Conservation (phyloP, 2,329 filamentous ascomycete species). For the Fusarium sp. region DNA sequence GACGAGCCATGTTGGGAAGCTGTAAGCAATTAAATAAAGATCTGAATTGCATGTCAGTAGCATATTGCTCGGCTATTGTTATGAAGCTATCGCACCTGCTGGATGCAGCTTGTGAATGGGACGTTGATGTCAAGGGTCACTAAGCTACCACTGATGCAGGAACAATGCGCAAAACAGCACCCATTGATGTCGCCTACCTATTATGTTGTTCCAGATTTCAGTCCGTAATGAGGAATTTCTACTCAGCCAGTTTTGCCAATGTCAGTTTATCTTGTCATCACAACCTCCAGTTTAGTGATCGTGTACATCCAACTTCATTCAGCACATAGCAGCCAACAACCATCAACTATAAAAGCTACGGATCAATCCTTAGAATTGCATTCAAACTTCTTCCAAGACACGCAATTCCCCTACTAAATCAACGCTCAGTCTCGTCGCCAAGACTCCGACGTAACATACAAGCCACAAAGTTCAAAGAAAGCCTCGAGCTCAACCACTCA, state of each 20-base stretch:
- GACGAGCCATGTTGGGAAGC: accelerated
- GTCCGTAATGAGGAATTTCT: background rate
- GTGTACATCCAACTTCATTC: background rate
- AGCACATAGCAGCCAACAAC: background rate
- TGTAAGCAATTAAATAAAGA: background rate
- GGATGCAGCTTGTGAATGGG: background rate
- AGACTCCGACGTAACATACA: background rate
- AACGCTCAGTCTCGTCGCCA: background rate
- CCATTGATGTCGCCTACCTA: background rate
- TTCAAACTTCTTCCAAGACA: background rate
- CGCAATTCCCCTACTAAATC: accelerated
- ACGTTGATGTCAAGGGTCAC: background rate
- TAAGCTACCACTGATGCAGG: background rate
- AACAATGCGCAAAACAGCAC: background rate
- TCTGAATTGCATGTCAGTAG: background rate
- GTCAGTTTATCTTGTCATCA: background rate
- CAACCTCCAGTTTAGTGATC: no score
- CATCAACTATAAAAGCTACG: background rate
- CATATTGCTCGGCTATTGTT: background rate
- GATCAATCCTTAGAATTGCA: no score
- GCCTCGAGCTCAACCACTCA: background rate
- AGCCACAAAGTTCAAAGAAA: background rate
- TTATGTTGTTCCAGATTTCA: background rate
- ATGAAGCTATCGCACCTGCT: background rate
- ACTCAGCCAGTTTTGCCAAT: background rate